phyloP scores from a whole-genome alignment of 495 filamentous ascomycete species.

The Apiosordaria backusii region DNA sequence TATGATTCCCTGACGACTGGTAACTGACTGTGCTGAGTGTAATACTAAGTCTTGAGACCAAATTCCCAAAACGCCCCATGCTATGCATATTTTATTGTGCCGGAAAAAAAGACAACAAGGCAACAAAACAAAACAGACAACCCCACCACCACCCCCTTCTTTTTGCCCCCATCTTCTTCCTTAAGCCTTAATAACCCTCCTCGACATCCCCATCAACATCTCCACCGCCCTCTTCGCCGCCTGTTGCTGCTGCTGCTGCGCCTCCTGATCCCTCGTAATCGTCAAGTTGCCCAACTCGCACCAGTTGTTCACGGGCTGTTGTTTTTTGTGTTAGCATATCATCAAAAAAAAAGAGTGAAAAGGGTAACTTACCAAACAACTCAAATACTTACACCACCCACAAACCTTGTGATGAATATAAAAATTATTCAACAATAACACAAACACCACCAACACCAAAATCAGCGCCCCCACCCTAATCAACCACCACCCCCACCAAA shows the following conservation, averaged over 20 bases:
- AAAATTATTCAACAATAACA: conserved; percentile 83
- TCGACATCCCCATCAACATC: neutral
- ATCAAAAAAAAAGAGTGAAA: neutral
- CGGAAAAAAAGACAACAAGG: neutral
- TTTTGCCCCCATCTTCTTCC: neutral
- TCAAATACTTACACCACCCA: conserved; percentile 89
- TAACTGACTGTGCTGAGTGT: no score
- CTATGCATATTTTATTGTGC: neutral
- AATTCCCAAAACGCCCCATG: neutral
- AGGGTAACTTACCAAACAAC: conserved; percentile 88
- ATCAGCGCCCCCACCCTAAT: conserved; percentile 77
- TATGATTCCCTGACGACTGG: neutral
- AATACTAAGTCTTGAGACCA: neutral
- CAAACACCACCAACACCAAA: conserved; percentile 73
- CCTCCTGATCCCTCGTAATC: conserved; percentile 9
- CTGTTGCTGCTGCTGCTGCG: neutral
- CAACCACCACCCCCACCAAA: conserved; percentile 99
- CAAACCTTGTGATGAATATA: conserved; percentile 75
- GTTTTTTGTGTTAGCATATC: neutral
- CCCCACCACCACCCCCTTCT: neutral
- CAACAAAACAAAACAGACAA: neutral
- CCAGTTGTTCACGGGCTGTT: conserved; percentile 71
- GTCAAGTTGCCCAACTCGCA: conserved; percentile 62
- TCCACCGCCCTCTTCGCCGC: neutral
- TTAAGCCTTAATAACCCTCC: neutral